phyloP scores from a whole-genome alignment of 2,329 filamentous ascomycete species.

The Leptographium galeiforme region DNA sequence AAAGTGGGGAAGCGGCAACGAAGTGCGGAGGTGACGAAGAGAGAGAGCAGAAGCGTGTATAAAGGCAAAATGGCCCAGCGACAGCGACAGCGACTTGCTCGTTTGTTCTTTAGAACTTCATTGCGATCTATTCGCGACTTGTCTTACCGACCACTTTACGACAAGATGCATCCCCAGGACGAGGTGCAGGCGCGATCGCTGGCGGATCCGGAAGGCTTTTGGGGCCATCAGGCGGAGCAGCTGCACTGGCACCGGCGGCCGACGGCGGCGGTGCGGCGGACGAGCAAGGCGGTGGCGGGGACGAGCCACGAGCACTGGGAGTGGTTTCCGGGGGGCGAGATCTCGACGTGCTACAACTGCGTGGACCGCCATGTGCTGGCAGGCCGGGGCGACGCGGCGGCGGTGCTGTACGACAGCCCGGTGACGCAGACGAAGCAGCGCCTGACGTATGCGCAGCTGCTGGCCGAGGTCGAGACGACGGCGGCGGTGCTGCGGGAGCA shows the following conservation, averaged over 20 bases:
- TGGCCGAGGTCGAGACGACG: conserved; percentile 67
- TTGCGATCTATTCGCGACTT: no score
- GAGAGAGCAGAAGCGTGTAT: background rate
- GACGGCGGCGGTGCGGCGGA: conserved; percentile 42
- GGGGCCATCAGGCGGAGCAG: conserved; percentile 58
- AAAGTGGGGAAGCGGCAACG: conserved; percentile 2
- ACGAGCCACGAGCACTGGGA: conserved; percentile 58
- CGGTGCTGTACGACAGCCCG: conserved; percentile 79
- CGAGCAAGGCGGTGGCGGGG: conserved; percentile 43
- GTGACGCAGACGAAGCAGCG: conserved; percentile 61
- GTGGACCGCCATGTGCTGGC: conserved; percentile 75
- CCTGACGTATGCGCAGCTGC: conserved; percentile 61
- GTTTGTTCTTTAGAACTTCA: no score
- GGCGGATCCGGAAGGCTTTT: conserved; percentile 57
- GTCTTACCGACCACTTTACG: no score
- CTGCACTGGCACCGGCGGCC: conserved; percentile 74
- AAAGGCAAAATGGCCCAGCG: background rate
- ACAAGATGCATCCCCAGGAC: conserved; percentile 32
- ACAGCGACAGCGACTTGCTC: no score
- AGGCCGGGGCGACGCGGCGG: conserved; percentile 59
- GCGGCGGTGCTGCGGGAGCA: conserved; percentile 73
- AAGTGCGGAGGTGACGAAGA: background rate
- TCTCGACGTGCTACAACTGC: conserved; percentile 87
- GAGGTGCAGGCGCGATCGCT: conserved; percentile 45
- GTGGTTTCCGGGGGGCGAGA: conserved; percentile 82